Evolutionary conservation across 192 early-diverging fungal genomes (phyloP).

Genomic region (Backusella sp.): DNA sequence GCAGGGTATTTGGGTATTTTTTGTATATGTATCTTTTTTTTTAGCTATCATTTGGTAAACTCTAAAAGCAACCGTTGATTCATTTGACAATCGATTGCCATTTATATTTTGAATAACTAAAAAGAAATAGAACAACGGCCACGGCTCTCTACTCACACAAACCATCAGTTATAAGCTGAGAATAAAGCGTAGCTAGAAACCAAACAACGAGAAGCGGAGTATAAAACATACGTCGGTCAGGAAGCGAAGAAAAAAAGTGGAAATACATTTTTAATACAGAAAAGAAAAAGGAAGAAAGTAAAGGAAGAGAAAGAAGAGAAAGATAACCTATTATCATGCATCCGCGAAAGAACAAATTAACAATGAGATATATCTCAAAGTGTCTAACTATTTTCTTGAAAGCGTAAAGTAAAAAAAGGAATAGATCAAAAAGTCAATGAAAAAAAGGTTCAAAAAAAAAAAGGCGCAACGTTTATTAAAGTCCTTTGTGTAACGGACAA

Average conservation of each 20-base stretch:
- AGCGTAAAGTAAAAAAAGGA: neutral
- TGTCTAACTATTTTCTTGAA: conserved; percentile 5
- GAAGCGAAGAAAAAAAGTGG: neutral
- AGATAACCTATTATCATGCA: neutral
- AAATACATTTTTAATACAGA: neutral
- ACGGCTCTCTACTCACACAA: neutral
- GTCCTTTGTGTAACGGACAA: neutral
- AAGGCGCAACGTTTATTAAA: neutral
- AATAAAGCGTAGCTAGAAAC: conserved; percentile 4
- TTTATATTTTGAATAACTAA: neutral
- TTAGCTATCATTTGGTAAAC: neutral
- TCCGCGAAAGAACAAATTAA: neutral
- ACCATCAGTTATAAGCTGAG: neutral
- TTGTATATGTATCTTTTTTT: neutral
- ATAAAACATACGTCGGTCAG: neutral
- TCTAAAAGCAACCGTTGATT: neutral
- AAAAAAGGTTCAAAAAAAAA: neutral
- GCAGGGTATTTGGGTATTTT: neutral
- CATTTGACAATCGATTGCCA: neutral
- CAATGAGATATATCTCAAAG: neutral
- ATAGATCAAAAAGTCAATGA: neutral
- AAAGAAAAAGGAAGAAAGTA: neutral
- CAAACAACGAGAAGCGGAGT: neutral
- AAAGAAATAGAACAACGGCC: neutral
- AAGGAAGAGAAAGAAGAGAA: neutral